Evolutionary conservation across 768 basidiomycete genomes (phyloP).

Genomic region (Rhizopogon salebrosus): DNA sequence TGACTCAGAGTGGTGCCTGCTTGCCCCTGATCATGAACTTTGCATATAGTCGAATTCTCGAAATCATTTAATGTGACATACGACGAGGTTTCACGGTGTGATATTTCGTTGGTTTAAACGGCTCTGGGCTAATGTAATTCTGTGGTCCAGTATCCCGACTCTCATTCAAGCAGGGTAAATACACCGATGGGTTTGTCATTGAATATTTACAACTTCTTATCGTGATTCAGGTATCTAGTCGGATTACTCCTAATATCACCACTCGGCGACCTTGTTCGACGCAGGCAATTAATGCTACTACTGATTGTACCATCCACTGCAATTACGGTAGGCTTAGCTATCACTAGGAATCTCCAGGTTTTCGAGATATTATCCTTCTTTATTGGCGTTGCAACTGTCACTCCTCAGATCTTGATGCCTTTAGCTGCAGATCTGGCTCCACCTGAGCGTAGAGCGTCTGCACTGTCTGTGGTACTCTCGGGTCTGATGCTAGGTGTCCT

Average conservation of each 20-base stretch:
- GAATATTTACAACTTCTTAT: not conserved
- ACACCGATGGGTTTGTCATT: not conserved
- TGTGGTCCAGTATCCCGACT: slow-evolving; percentile 48
- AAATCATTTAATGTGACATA: slow-evolving; percentile 35
- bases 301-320: slow-evolving; percentile 48
- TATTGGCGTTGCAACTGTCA: slow-evolving; percentile 65
- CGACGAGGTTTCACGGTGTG: slow-evolving; percentile 27
- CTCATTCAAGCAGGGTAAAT: slow-evolving; percentile 62
- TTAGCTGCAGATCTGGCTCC: slow-evolving; percentile 80
- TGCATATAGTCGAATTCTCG: slow-evolving; percentile 27
- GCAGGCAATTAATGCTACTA: slow-evolving; percentile 63
- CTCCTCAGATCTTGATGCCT: slow-evolving; percentile 71
- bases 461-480: slow-evolving; percentile 70
- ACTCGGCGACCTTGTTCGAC: slow-evolving; percentile 75
- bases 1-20: not conserved
- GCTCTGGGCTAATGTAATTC: slow-evolving; percentile 10
- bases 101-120: not conserved
- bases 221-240: slow-evolving; percentile 50
- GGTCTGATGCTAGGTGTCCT: slow-evolving; percentile 70
- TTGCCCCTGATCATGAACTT: not conserved
- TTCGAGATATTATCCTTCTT: slow-evolving; percentile 71
- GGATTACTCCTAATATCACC: slow-evolving; percentile 77
- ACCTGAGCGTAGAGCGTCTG: slow-evolving; percentile 63
- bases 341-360: slow-evolving; percentile 51
- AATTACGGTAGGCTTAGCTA: slow-evolving; percentile 67